Conservation (phyloP, 148 eudicot species). For the Rhododendron griersonianum region DNA sequence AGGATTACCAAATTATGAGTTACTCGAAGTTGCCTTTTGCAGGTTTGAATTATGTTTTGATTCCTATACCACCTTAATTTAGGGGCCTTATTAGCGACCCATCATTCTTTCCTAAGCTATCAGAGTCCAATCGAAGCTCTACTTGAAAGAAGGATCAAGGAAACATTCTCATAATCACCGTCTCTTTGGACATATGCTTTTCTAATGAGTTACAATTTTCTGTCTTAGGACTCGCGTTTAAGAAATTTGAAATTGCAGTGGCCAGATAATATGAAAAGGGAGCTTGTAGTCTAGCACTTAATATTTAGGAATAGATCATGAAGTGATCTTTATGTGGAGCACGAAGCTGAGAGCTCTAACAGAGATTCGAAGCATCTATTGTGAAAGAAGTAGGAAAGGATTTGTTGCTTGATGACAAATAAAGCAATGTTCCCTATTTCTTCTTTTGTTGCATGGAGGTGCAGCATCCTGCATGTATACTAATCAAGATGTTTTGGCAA, state of each 20-base stretch:
- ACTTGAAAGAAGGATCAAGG: neutral
- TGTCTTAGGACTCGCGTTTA: neutral
- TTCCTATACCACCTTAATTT: neutral
- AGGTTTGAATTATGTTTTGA: neutral
- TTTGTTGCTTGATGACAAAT: neutral
- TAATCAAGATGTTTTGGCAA: constrained; percentile 3
- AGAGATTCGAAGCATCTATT: neutral
- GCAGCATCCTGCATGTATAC: neutral
- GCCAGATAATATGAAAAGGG: neutral
- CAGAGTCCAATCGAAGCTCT: neutral
- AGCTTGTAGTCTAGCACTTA: neutral
- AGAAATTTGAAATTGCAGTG: neutral
- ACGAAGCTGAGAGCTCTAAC: neutral
- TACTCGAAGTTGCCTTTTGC: neutral
- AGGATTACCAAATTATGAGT: neutral
- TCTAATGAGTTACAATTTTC: neutral
- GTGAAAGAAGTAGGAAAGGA: neutral
- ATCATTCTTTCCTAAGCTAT: neutral
- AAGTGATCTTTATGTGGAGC: neutral
- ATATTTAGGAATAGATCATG: neutral
- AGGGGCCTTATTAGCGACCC: neutral
- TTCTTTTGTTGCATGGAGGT: neutral
- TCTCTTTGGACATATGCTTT: neutral
- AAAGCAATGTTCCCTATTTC: neutral
- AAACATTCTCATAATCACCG: neutral